Conservation (phyloP, 2,329 filamentous ascomycete genomes). For the Amphichorda felina region DNA sequence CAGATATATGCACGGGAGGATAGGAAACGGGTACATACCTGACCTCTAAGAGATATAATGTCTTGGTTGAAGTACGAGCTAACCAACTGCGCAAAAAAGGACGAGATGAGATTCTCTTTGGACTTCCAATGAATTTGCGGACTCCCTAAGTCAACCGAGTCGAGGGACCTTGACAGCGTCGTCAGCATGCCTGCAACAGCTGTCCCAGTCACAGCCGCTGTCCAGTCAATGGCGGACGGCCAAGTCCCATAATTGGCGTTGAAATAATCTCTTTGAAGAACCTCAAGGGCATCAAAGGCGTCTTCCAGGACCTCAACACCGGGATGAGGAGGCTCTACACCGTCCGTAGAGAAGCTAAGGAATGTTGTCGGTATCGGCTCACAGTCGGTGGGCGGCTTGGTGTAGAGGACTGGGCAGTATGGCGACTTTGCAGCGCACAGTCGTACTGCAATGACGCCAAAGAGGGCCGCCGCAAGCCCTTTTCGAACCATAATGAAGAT, state of each 20-base stretch:
- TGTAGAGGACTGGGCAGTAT: too few species aligned
- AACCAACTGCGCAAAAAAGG: conserved; percentile 65
- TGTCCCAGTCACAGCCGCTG: conserved; percentile 72
- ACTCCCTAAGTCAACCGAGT: conserved; percentile 17
- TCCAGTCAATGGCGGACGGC: conserved; percentile 88
- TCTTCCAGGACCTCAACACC: conserved; percentile 24
- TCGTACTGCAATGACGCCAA: neutral
- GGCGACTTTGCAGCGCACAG: too few species aligned
- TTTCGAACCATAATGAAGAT: neutral
- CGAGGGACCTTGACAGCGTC: conserved; percentile 53
- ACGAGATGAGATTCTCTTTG: conserved; percentile 70
- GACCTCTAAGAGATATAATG: conserved; percentile 55
- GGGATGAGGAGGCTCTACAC: neutral
- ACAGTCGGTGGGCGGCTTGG: too few species aligned
- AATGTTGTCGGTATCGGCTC: conserved; percentile 2
- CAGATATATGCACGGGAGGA: too few species aligned
- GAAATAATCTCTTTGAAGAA: conserved; percentile 72
- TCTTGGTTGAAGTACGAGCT: conserved; percentile 84
- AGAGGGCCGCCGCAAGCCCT: neutral
- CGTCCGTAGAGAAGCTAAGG: neutral
- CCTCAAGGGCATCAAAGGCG: conserved; percentile 53
- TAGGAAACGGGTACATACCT: too few species aligned
- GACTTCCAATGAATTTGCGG: conserved; percentile 29
- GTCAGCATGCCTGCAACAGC: conserved; percentile 62
- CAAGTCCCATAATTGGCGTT: conserved; percentile 67